These are phyloP conservation scores for Porphyrellus cyaneotinctus DNA, from an alignment of 768 basidiomycete species.

Conservation along the genomic window DNA sequence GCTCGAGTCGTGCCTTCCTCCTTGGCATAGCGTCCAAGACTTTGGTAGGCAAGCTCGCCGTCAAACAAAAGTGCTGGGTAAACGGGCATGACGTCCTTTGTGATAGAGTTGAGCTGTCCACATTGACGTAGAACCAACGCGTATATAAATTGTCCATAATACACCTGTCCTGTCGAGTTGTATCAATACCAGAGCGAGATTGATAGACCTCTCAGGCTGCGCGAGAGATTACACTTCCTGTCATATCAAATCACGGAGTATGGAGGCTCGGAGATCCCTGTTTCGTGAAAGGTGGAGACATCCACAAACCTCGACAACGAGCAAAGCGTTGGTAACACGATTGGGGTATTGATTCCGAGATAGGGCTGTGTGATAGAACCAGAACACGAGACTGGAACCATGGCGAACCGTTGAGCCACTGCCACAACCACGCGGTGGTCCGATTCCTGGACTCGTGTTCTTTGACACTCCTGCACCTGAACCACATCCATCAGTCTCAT, in stretches of 20 bases:
- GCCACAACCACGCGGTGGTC: not conserved
- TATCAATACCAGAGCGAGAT: not conserved
- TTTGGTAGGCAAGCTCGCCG: constrained; percentile 25
- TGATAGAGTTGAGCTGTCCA: not conserved
- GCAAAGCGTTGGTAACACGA: too few species aligned
- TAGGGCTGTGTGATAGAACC: not conserved
- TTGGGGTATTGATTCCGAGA: not conserved
- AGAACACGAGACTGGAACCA: not conserved
- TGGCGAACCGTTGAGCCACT: not conserved
- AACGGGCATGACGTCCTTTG: constrained; percentile 8
- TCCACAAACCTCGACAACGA: too few species aligned
- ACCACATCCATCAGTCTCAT: not conserved
- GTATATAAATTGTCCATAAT: not conserved
- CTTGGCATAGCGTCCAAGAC: constrained; percentile 14
- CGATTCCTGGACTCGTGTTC: not conserved
- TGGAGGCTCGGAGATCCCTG: too few species aligned
- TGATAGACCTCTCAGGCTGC: too few species aligned
- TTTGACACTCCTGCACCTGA: constrained; percentile 4
- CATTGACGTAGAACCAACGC: not conserved
- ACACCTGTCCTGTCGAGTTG: not conserved
- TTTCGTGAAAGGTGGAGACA: too few species aligned
- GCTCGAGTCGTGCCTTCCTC: constrained; percentile 42
- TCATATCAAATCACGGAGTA: too few species aligned
- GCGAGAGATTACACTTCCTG: too few species aligned
- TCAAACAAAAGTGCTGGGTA: constrained; percentile 12